Evolutionary conservation across 805 yeast species (phyloP).

Genomic region (Candida oleophila): DNA sequence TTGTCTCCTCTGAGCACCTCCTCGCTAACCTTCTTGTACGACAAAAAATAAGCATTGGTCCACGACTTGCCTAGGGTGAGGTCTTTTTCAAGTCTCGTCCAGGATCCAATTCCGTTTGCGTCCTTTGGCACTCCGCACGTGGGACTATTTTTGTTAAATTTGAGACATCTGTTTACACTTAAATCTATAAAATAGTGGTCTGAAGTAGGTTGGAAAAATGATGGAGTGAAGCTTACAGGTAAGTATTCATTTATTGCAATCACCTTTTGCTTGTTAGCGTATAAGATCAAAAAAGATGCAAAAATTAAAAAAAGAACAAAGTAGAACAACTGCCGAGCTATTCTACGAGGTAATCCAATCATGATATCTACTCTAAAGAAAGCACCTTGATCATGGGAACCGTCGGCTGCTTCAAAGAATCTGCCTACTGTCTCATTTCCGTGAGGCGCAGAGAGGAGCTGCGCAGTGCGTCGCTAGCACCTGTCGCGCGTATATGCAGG

Average conservation of each 20-base stretch:
- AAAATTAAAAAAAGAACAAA: conserved; percentile 14
- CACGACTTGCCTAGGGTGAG: conserved; percentile 44
- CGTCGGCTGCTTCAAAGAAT: too few relatives aligned
- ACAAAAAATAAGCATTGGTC: conserved; percentile 41
- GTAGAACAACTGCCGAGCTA: conserved; percentile 27
- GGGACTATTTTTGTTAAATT: conserved; percentile 16
- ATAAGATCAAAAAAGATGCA: conserved; percentile 23
- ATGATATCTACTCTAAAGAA: conserved; percentile 5
- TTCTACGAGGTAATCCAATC: conserved; percentile 31
- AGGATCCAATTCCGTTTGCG: conserved; percentile 24
- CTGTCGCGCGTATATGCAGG: too few relatives aligned
- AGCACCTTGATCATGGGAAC: background rate
- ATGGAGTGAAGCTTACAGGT: conserved; percentile 33
- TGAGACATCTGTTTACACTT: conserved; percentile 31
- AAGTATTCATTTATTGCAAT: conserved; percentile 21
- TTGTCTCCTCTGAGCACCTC: conserved; percentile 2
- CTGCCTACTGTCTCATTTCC: too few relatives aligned
- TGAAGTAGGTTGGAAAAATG: conserved; percentile 42
- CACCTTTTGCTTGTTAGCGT: conserved; percentile 41
- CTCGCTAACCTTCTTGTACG: conserved; percentile 22
- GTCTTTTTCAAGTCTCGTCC: conserved; percentile 49
- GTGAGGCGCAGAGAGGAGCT: too few relatives aligned
- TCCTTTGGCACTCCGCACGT: conserved; percentile 26
- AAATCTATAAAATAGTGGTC: conserved; percentile 42
- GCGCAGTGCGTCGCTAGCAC: too few relatives aligned